Base-by-base conservation (phyloP, 768 basidiomycete genomes). In the Boletellus emodensis region DNA sequence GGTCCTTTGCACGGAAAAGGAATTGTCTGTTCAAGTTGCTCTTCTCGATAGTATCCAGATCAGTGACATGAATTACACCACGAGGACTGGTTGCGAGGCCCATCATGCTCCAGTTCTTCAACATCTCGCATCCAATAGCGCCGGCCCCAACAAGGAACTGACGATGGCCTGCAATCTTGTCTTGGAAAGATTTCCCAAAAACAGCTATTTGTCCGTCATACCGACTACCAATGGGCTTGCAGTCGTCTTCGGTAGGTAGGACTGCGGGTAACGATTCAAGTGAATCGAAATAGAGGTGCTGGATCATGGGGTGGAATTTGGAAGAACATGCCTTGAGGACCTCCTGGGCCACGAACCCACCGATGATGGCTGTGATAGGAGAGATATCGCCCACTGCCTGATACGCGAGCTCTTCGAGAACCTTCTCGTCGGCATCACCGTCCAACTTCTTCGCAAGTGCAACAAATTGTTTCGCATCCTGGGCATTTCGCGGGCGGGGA, bases 51-150 rank as follows among this genome's bases (percentile, higher is more conserved):
- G 94, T 97, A 69, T 99, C 96, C 61, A 99, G 71, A 69, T 99
- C 96, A 6, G 96, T 98, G 49, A 98, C 91, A 60, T 94, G 84
- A 49, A 99, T 90, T 45, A 78, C 71, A 10, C 90, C 96, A 37
- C 83, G 76, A 14, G 80, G 75, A 11, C 90, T 90, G 28, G 85
- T 80, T 7, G 82, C 94, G 40, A 99, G 74, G 53, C 96, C 96
- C 79, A 98, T 95, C 92, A 98, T 90, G 57, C 90, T 89, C 96
- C 96, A 99, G 71, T 98, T 99, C 78, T 99, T 99, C 61, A 99
- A 73, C 96, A 98, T 98, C 73, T 99, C 96, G 65, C 96, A 99
- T 17, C 96, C 96, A 66, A 99, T 98, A 33, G 96, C 96, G 40
- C 96, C 96, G n/a, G 95, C 85, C 9, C 96, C 96, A 49, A 99